Evolutionary conservation across 2,329 filamentous ascomycete species (phyloP).

Genomic region (Fusarium sp.): DNA sequence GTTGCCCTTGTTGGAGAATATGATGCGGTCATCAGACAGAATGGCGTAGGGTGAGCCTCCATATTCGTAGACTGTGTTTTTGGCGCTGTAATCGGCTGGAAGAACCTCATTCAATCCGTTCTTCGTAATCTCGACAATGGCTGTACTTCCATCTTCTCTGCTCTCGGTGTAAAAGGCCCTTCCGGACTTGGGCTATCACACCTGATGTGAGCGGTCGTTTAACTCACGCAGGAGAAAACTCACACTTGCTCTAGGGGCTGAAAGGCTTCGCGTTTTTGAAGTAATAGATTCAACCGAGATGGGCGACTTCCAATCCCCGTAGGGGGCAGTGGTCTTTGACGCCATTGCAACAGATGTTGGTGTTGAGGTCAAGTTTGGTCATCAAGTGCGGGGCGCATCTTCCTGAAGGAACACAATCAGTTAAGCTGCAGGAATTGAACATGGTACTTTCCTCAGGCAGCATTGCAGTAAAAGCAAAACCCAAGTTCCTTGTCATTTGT

Average conservation of each 20-base stretch:
- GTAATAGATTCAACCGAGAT: conserved; percentile 53
- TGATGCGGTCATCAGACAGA: conserved; percentile 53
- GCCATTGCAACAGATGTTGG: conserved; percentile 16
- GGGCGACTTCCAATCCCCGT: conserved; percentile 55
- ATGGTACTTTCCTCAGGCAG: neutral
- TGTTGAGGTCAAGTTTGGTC: conserved; percentile 8
- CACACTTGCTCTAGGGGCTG: conserved; percentile 53
- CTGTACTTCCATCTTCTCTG: conserved; percentile 54
- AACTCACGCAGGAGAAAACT: neutral
- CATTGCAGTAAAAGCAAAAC: neutral
- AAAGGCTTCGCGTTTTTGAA: conserved; percentile 49
- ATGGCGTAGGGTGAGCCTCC: conserved; percentile 60
- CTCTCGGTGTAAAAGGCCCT: conserved; percentile 55
- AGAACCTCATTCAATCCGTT: conserved; percentile 54
- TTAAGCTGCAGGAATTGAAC: neutral
- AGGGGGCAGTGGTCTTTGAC: conserved; percentile 42
- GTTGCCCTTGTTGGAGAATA: conserved; percentile 60
- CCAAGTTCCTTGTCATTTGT: neutral
- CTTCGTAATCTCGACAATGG: conserved; percentile 57
- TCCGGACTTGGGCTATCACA: conserved; percentile 43
- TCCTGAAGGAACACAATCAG: neutral
- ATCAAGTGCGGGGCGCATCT: conserved; percentile 26
- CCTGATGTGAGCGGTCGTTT: neutral
- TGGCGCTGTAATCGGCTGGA: conserved; percentile 56
- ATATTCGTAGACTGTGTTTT: conserved; percentile 64